These are phyloP conservation scores for Nakazawaea wickerhamii DNA, from an alignment of 805 yeast species.

Conservation along the genomic window DNA sequence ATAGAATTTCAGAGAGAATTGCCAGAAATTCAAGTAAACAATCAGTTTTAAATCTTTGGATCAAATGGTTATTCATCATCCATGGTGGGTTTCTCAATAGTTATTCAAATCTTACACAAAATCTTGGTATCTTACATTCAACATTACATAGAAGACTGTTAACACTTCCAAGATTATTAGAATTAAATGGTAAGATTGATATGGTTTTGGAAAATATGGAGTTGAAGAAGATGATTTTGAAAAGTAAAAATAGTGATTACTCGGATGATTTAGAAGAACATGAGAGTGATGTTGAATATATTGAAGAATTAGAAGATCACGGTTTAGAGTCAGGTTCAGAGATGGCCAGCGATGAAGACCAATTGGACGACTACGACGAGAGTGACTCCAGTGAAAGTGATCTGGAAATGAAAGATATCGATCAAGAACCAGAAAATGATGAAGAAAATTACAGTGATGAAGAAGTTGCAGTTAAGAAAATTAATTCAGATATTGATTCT, in stretches of 20 bases:
- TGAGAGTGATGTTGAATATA: constrained; percentile 59
- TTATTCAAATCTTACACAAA: constrained; percentile 37
- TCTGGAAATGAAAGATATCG: constrained; percentile 39
- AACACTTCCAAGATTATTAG: constrained; percentile 44
- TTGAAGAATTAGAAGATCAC: constrained; percentile 62
- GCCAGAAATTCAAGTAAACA: constrained; percentile 46
- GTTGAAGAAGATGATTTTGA: constrained; percentile 34
- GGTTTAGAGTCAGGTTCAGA: constrained; percentile 23
- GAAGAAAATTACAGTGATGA: constrained; percentile 34
- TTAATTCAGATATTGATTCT: constrained; percentile 4
- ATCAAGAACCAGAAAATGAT: constrained; percentile 45
- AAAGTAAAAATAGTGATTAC: constrained; percentile 19
- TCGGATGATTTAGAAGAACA: constrained; percentile 27
- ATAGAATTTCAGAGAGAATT: constrained; percentile 46
- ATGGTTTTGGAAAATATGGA: constrained; percentile 41
- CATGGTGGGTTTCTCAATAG: constrained; percentile 48
- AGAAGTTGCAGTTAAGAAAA: constrained; percentile 26
- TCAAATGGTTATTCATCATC: constrained; percentile 49
- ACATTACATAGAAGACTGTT: constrained; percentile 43
- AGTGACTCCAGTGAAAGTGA: constrained; percentile 15
- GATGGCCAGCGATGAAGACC: constrained; percentile 20
- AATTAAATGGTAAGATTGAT: constrained; percentile 43
- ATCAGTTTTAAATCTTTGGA: constrained; percentile 47
- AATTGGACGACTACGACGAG: constrained; percentile 21
- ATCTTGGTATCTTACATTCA: constrained; percentile 40